A percentile compares a stretch with the other conserved stretches of the same genome.
Evolutionary conservation across 192 early-diverging fungal genomes (phyloP).

Genomic region (Entomortierella parvispora): DNA sequence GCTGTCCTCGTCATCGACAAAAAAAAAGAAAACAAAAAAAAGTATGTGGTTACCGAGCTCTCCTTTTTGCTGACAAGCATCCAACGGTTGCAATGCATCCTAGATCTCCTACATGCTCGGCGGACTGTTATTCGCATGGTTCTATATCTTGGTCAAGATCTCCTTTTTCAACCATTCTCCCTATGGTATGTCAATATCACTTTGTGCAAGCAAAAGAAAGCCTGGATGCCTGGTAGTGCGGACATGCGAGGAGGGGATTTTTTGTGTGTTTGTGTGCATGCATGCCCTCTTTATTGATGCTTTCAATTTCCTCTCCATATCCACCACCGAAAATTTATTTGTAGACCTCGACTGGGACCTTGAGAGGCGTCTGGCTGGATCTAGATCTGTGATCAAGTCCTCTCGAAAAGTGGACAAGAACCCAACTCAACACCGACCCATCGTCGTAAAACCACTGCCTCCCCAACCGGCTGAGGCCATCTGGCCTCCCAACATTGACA

Average conservation of each 20-base stretch:
- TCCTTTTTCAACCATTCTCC: slow-evolving; percentile 12
- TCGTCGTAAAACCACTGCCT: slow-evolving; percentile 8
- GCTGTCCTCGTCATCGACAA: too few relatives aligned
- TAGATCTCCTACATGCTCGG: slow-evolving; percentile 9
- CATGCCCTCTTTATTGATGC: too few relatives aligned
- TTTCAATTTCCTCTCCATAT: too few relatives aligned
- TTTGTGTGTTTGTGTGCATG: not conserved
- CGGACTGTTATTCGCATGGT: slow-evolving; percentile 5
- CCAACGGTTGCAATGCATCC: too few relatives aligned
- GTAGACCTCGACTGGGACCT: slow-evolving; percentile 13
- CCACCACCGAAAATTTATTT: too few relatives aligned
- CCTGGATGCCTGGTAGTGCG: not conserved
- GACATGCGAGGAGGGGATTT: not conserved
- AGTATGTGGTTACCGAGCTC: too few relatives aligned
- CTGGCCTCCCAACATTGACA: slow-evolving; percentile 54
- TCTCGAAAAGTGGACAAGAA: not conserved
- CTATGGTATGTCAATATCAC: slow-evolving; percentile 9
- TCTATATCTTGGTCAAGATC: slow-evolving; percentile 10
- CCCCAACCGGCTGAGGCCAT: not conserved
- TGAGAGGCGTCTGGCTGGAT: slow-evolving; percentile 5
- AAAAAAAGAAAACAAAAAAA: too few relatives aligned
- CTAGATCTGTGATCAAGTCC: not conserved
- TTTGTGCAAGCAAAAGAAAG: not conserved
- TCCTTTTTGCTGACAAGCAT: too few relatives aligned
- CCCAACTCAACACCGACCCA: slow-evolving; percentile 3